Conservation (phyloP, 2,329 filamentous ascomycete species). For the Trichoderma endophyticum region DNA sequence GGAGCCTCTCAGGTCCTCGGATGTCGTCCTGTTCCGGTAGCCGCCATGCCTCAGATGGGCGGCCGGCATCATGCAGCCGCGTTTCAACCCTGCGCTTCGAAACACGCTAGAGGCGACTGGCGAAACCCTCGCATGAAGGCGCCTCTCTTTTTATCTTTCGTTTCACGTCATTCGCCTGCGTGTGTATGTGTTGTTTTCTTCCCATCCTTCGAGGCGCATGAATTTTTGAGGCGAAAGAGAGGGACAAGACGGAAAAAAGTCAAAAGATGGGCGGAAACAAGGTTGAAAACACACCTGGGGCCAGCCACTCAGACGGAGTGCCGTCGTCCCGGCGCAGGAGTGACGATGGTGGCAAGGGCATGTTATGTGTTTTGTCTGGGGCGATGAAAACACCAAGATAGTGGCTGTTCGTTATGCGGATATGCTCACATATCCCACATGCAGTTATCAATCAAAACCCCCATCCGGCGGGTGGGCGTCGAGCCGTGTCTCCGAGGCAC, state of each 20-base stretch:
- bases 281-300: background rate
- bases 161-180: background rate
- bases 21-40: background rate
- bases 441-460: background rate
- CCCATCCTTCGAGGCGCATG: background rate
- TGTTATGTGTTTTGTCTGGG: background rate
- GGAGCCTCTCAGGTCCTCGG: background rate
- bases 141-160: background rate
- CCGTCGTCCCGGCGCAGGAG: background rate
- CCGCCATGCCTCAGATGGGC: constrained; percentile 6
- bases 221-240: background rate
- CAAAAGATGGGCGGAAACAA: background rate
- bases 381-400: background rate
- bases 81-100: constrained; percentile 33
- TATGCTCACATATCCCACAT: background rate
- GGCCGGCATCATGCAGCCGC: constrained; percentile 4
- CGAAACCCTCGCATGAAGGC: constrained; percentile 17
- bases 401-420: background rate
- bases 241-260: background rate
- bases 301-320: background rate
- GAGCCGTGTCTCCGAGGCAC: background rate
- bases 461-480: background rate
- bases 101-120: constrained; percentile 45
- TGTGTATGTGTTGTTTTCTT: background rate
- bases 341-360: background rate